These are phyloP conservation scores for Globisporangium solare DNA, from an alignment of 352 stramenopile genomes.

Conservation along the genomic window DNA sequence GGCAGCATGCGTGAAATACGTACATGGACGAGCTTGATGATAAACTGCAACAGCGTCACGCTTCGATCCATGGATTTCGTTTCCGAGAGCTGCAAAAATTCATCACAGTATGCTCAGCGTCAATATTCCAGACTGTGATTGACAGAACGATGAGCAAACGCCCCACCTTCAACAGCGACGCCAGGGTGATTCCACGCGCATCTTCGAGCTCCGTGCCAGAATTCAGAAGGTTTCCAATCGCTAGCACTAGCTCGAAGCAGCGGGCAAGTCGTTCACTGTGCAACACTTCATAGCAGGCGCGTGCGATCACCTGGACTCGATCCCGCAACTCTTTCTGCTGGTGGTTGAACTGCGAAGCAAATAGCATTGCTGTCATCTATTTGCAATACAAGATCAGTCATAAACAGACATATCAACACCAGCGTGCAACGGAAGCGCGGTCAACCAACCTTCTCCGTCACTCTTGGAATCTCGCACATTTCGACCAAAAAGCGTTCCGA, in stretches of 20 bases:
- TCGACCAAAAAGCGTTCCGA: constrained; percentile 67
- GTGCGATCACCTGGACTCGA: constrained; percentile 43
- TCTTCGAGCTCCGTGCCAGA: constrained; percentile 64
- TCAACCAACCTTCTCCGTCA: constrained; percentile 69
- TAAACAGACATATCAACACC: neutral
- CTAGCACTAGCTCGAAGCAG: constrained; percentile 71
- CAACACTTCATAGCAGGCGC: constrained; percentile 61
- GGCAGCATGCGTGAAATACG: constrained; percentile 9
- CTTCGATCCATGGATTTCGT: constrained; percentile 78
- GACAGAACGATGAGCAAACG: neutral
- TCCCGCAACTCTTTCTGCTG: constrained; percentile 43
- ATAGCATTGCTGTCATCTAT: constrained; percentile 67
- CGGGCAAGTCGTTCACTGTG: constrained; percentile 64
- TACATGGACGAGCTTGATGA: constrained; percentile 75
- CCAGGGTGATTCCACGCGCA: constrained; percentile 59
- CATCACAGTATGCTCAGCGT: neutral
- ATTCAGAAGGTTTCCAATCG: constrained; percentile 76
- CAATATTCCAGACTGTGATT: neutral
- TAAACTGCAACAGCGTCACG: constrained; percentile 73
- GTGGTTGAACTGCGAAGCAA: constrained; percentile 59
- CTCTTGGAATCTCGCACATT: constrained; percentile 61
- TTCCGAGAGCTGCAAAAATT: constrained; percentile 48
- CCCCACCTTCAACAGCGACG: constrained; percentile 68
- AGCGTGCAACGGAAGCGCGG: neutral
- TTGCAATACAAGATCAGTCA: constrained; percentile 1